phyloP scores from a whole-genome alignment of 164 flowering plant species.

The Brasenia schreberi region DNA sequence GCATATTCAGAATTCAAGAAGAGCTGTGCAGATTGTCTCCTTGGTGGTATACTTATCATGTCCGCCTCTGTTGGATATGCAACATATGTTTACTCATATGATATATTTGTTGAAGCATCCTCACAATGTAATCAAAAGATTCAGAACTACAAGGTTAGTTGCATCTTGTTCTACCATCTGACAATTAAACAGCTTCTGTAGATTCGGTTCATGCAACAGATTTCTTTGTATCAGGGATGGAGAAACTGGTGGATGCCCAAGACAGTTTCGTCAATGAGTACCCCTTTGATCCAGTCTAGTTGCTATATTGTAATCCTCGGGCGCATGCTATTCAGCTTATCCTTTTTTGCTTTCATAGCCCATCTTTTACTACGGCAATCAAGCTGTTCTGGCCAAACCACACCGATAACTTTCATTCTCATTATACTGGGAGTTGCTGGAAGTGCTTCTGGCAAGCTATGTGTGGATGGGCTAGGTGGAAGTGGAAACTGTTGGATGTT shows the following conservation, averaged over 20 bases:
- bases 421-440: constrained; percentile 58
- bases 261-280: constrained; percentile 36
- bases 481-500: constrained; percentile 68
- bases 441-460: constrained; percentile 73
- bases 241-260: constrained; percentile 83
- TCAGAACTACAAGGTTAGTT: constrained; percentile 20
- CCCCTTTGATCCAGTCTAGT: constrained; percentile 28
- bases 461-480: constrained; percentile 83
- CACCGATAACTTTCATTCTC: constrained; percentile 74
- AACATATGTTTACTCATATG: constrained; percentile 55
- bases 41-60: constrained; percentile 74
- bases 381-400: constrained; percentile 36
- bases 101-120: constrained; percentile 52
- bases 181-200: background rate
- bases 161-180: background rate
- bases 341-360: constrained; percentile 42
- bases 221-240: constrained; percentile 31
- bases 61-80: constrained; percentile 46
- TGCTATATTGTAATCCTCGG: constrained; percentile 53
- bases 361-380: constrained; percentile 65
- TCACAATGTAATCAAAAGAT: constrained; percentile 38
- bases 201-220: background rate
- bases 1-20: constrained; percentile 56
- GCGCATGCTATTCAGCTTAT: constrained; percentile 59
- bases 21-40: constrained; percentile 67